phyloP scores from a whole-genome alignment of 2,329 filamentous ascomycete species.

The Trichoderma afroharzianum region DNA sequence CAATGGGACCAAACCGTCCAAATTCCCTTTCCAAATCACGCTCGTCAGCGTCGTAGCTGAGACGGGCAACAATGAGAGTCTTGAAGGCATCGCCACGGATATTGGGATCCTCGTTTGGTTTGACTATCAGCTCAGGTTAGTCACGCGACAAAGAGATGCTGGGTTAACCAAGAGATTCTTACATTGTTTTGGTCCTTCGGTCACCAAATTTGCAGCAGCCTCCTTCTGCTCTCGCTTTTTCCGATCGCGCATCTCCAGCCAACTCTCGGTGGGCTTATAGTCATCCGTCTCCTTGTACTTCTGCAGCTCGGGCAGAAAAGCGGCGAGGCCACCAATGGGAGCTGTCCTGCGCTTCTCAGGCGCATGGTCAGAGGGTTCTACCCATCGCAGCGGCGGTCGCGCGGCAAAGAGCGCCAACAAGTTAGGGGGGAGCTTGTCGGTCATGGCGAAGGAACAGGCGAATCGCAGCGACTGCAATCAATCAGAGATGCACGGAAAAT shows the following conservation, averaged over 20 bases:
- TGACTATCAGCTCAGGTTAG: constrained; percentile 50
- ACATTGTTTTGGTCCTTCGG: constrained; percentile 65
- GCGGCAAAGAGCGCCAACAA: constrained; percentile 92
- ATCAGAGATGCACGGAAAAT: neutral
- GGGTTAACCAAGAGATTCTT: too few species aligned
- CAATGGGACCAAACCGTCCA: constrained; percentile 87
- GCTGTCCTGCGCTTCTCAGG: constrained; percentile 78
- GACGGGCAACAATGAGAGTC: constrained; percentile 85
- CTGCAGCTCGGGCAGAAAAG: constrained; percentile 68
- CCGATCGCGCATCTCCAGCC: constrained; percentile 83
- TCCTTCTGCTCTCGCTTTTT: constrained; percentile 77
- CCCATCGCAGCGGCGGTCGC: constrained; percentile 85
- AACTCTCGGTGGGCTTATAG: constrained; percentile 84
- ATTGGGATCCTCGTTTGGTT: constrained; percentile 80
- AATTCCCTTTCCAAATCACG: constrained; percentile 93
- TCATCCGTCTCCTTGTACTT: constrained; percentile 75
- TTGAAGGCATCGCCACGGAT: constrained; percentile 92
- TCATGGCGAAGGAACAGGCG: constrained; percentile 59
- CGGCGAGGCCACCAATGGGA: constrained; percentile 67
- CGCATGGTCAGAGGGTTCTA: constrained; percentile 76
- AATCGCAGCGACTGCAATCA: neutral
- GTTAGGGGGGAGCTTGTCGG: constrained; percentile 91
- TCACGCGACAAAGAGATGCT: constrained; percentile 8
- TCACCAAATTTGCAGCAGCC: constrained; percentile 59
- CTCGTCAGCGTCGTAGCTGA: constrained; percentile 85